These are phyloP conservation scores for Eruca vesicaria DNA, from an alignment of 441 rosid genomes.

Conservation along the genomic window DNA sequence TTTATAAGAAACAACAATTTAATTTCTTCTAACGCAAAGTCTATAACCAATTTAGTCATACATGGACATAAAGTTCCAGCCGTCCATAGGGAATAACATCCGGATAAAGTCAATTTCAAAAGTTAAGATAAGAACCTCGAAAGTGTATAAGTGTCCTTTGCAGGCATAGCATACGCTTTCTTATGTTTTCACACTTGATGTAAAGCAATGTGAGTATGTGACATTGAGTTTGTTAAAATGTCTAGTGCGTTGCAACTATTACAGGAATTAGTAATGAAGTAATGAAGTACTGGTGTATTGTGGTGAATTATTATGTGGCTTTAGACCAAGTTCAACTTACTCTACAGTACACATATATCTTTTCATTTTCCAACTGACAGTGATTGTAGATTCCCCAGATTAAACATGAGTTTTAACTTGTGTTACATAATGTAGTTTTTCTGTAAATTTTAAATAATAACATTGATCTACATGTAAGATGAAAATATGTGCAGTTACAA, in stretches of 20 bases:
- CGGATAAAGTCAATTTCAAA: constrained; percentile 21
- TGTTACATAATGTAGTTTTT: too few species aligned
- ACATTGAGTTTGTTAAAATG: not conserved
- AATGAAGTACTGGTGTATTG: not conserved
- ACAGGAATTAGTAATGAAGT: too few species aligned
- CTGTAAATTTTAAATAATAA: too few species aligned
- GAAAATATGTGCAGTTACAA: too few species aligned
- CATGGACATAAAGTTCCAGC: constrained; percentile 25
- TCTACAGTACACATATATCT: not conserved
- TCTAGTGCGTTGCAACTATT: not conserved
- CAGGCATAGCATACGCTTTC: not conserved
- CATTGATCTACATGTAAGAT: too few species aligned
- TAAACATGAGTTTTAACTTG: not conserved
- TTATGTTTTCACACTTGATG: constrained; percentile 20
- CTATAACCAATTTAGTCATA: constrained; percentile 10
- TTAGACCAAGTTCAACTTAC: not conserved
- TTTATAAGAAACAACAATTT: not conserved
- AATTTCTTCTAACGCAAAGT: not conserved
- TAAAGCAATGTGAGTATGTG: not conserved
- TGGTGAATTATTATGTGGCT: not conserved
- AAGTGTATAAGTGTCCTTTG: constrained; percentile 18
- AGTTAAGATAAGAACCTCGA: constrained; percentile 20
- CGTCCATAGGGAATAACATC: constrained; percentile 14
- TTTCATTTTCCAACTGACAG: not conserved
- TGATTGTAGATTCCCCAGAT: not conserved